Evolutionary conservation across 192 early-diverging fungal species (phyloP), one percentile per base, ranked within the genome.

Genomic region (Coemansia sp.): DNA sequence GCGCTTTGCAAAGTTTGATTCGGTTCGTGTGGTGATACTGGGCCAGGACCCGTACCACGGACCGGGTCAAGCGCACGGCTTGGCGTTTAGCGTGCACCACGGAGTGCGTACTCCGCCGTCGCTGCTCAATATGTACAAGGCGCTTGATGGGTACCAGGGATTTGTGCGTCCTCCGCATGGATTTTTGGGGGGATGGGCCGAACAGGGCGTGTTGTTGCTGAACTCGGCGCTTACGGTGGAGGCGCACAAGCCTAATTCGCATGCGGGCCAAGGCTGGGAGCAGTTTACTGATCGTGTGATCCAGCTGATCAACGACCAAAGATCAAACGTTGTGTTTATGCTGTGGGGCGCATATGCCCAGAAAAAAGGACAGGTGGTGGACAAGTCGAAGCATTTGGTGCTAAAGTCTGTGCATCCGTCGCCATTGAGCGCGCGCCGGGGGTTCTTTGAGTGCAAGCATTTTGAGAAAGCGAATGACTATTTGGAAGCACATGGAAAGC

Each of bases 301-400:
- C 38, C 64, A 82, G 19, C 82, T 91, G 53, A 63, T 98, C 50
- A 90, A 88, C 66, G 71, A 83, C 5, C 73, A 85, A 32, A 71
- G 76, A 2, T 51, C 39, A 1, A 72, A 87, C 48, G 83, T 94
- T 6, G 96, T 98, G 48, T 98, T 98, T 80, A 87, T 98, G 76
- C 84, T 97, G 22, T 98, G 96, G 95, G 96, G 96, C 19, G 67
- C 79, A 21, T 88, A 90, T 67, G 94, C 94, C 22, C 92, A 93
- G 71, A 94, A 94, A 81, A 93, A 94, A 59, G 91, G 90, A 12
- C 66, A 77, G 1, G 61, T 57, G 5, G 87, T 98, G 32, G 87
- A 96, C 57, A 86, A 83, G 66, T 85, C 84, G 62, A 89, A 88
- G 70, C 95, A 98, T 69, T 67, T 92, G 58, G 90, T 98, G 5